Percentiles rank a stretch among this genome's conserved stretches.
phyloP scores from a whole-genome alignment of 345 rosid genomes.

The Lumnitzera racemosa region DNA sequence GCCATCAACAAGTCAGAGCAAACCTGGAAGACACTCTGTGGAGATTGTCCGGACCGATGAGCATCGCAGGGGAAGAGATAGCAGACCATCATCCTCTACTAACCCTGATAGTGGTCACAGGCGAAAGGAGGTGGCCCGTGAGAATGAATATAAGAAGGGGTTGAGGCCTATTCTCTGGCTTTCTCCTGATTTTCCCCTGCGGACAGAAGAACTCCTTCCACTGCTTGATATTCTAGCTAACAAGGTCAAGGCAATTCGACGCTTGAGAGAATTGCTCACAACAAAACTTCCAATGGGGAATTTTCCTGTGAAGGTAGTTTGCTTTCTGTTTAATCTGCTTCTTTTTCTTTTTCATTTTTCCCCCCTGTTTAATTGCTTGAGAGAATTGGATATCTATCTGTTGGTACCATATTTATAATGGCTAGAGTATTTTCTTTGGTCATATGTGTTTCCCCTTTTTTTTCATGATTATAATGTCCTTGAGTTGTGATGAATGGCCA shows the following conservation, averaged over 20 bases:
- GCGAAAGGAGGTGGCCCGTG: constrained; percentile 57
- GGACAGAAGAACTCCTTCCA: constrained; percentile 91
- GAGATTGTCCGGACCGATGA: constrained; percentile 63
- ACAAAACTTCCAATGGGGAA: constrained; percentile 92
- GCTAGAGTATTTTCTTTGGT: neutral
- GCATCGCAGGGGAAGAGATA: constrained; percentile 50
- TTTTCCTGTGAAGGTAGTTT: constrained; percentile 86
- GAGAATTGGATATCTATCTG: too few relatives aligned
- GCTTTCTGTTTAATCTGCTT: neutral
- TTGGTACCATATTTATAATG: neutral
- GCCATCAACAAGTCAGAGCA: constrained; percentile 49
- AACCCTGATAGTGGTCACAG: constrained; percentile 37
- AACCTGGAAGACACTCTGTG: constrained; percentile 79
- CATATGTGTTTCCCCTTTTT: neutral
- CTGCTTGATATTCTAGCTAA: constrained; percentile 96
- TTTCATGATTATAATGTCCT: neutral
- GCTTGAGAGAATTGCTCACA: constrained; percentile 87
- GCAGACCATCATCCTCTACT: constrained; percentile 34
- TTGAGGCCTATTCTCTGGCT: constrained; percentile 94
- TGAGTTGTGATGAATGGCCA: neutral
- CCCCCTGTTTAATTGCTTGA: neutral
- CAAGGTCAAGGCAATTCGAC: constrained; percentile 97
- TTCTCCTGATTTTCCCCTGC: constrained; percentile 73
- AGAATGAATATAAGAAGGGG: constrained; percentile 89
- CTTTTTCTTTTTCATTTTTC: neutral